phyloP scores from a whole-genome alignment of 495 filamentous ascomycete species.

The Lichina pygmaea region DNA sequence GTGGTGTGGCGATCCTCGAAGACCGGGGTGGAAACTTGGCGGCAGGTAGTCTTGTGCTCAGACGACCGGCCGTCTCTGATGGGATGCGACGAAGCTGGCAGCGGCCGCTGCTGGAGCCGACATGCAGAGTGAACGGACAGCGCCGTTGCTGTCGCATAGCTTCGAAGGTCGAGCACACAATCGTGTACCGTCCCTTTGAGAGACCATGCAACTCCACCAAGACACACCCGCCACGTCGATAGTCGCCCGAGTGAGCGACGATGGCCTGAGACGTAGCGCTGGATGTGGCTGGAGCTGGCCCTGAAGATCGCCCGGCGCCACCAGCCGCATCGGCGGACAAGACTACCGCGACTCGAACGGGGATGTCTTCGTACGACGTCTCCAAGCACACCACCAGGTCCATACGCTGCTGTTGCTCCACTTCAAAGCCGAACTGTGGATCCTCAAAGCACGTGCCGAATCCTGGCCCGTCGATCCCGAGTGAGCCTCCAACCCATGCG shows the following conservation, averaged over 20 bases:
- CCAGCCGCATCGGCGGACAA: slow-evolving; percentile 28
- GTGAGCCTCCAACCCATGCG: no score
- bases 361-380: slow-evolving; percentile 25
- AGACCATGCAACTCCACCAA: slow-evolving; percentile 30
- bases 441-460: no score
- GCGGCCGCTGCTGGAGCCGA: slow-evolving; percentile 26
- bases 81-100: slow-evolving; percentile 26
- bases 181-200: slow-evolving; percentile 48
- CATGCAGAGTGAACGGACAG: slow-evolving; percentile 46
- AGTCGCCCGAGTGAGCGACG: slow-evolving; percentile 54
- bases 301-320: no score
- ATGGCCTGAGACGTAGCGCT: slow-evolving; percentile 38
- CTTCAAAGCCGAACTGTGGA: no score
- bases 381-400: slow-evolving; percentile 18
- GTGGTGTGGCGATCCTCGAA: slow-evolving; percentile 22
- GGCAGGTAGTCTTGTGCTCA: slow-evolving; percentile 23
- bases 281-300: no score
- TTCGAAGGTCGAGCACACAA: slow-evolving; percentile 75
- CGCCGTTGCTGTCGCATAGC: slow-evolving; percentile 24
- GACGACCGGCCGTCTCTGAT: slow-evolving; percentile 38
- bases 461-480: no score
- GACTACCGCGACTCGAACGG: slow-evolving; percentile 63
- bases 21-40: slow-evolving; percentile 23
- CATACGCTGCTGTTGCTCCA: no score
- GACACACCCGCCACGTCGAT: slow-evolving; percentile 43